phyloP scores from a whole-genome alignment of 441 rosid genomes.

The Codiaeum variegatum region DNA sequence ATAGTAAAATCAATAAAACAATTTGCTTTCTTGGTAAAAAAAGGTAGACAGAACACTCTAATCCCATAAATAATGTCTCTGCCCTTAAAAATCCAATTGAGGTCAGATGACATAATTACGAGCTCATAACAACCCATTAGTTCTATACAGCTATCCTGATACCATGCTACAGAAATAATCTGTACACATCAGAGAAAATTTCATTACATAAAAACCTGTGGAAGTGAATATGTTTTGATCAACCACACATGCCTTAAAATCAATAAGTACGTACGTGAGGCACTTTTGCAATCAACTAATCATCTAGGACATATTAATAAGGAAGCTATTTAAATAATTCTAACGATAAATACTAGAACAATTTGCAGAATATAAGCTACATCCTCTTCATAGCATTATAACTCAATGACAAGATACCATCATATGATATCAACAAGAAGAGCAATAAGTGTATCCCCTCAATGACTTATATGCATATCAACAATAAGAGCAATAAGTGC shows the following conservation, averaged over 20 bases:
- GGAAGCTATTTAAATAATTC: background rate
- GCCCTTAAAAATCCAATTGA: background rate
- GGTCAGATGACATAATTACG: background rate
- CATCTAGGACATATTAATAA: background rate
- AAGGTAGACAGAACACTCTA: background rate
- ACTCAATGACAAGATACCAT: background rate
- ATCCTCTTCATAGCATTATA: background rate
- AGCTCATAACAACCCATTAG: background rate
- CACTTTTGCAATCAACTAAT: background rate
- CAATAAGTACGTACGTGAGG: background rate
- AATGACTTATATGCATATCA: background rate
- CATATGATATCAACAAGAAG: background rate
- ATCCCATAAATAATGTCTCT: background rate
- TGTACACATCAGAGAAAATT: background rate
- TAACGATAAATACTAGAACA: background rate
- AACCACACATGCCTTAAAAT: background rate
- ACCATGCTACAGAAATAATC: background rate
- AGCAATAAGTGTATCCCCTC: background rate
- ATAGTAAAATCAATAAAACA: background rate
- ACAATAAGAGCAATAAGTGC: conserved; percentile 1
- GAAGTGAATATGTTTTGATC: background rate
- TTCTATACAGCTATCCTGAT: background rate
- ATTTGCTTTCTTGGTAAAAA: background rate
- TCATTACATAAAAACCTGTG: background rate
- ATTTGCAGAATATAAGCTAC: background rate